Evolutionary conservation across 1,284 basidiomycete species (phyloP).

Genomic region (Trametes sp.): DNA sequence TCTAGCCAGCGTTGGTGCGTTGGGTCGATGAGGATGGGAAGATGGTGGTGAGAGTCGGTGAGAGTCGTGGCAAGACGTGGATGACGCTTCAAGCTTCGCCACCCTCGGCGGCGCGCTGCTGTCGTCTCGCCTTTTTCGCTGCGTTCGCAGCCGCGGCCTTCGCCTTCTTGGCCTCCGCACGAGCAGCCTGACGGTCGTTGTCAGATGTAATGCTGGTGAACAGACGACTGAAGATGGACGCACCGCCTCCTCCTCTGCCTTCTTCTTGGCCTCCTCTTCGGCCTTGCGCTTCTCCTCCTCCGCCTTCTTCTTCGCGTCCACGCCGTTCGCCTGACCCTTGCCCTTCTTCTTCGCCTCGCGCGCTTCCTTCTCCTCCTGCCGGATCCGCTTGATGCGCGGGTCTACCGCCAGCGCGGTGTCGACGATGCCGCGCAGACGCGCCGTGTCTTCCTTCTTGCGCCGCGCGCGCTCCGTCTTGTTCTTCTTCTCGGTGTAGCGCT

Average conservation of each 20-base stretch:
- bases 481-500: constrained; percentile 99
- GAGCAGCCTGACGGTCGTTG: constrained; percentile 54
- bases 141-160: constrained; percentile 88
- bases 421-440: constrained; percentile 87
- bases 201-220: not conserved
- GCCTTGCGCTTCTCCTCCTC: constrained; percentile 81
- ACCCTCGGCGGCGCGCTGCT: constrained; percentile 49
- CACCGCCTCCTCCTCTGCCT: constrained; percentile 75
- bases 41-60: not conserved
- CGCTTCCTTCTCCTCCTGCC: constrained; percentile 95
- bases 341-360: constrained; percentile 92
- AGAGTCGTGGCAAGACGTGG: not conserved
- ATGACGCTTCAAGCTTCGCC: constrained; percentile 24
- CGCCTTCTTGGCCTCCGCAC: constrained; percentile 84
- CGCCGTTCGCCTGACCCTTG: constrained; percentile 52
- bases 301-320: constrained; percentile 65
- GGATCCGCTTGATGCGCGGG: constrained; percentile 98
- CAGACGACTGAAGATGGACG: constrained; percentile 16
- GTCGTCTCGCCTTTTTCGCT: constrained; percentile 93
- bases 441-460: constrained; percentile 98
- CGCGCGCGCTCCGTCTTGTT: constrained; percentile 97
- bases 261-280: constrained; percentile 66
- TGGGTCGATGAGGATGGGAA: not conserved
- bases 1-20: constrained; percentile 14
- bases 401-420: constrained; percentile 89